These are phyloP conservation scores for Wickerhamiella bombiphila DNA, from an alignment of 805 yeast genomes.

Conservation along the genomic window DNA sequence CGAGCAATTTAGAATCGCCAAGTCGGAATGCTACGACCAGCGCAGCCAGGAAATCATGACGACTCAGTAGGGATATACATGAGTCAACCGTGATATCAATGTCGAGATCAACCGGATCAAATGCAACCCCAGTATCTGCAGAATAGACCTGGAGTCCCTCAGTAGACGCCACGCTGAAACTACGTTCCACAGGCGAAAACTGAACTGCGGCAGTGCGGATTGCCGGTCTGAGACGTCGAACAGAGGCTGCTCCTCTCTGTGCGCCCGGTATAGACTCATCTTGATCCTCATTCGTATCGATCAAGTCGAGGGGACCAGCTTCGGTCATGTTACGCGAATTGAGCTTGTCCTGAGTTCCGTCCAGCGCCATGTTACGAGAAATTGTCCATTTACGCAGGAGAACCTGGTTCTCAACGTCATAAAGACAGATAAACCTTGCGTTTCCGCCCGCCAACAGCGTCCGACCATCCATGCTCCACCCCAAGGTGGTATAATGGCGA, in stretches of 20 bases:
- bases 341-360: conserved; percentile 69
- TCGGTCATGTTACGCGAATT: conserved; percentile 78
- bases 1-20: conserved; percentile 63
- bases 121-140: conserved; percentile 48
- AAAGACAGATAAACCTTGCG: conserved; percentile 78
- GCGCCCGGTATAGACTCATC: conserved; percentile 93
- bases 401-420: conserved; percentile 81
- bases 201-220: conserved; percentile 63
- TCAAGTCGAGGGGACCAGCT: conserved; percentile 67
- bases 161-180: conserved; percentile 90
- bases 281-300: conserved; percentile 75
- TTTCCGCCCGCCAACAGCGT: conserved; percentile 87
- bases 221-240: conserved; percentile 62
- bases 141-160: conserved; percentile 81
- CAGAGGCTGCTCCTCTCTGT: conserved; percentile 62
- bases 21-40: conserved; percentile 87
- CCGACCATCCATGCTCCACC: conserved; percentile 80
- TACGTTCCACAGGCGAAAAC: conserved; percentile 79
- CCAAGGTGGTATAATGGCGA: conserved; percentile 64
- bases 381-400: conserved; percentile 67
- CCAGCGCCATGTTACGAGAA: conserved; percentile 76
- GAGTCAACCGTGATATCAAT: conserved; percentile 79
- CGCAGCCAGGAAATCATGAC: conserved; percentile 56
- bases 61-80: conserved; percentile 44
- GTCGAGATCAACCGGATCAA: conserved; percentile 93